Evolutionary conservation across 495 filamentous ascomycete genomes (phyloP), one percentile per base, ranked within the genome.

Genomic region (Recurvomyces mirabilis): DNA sequence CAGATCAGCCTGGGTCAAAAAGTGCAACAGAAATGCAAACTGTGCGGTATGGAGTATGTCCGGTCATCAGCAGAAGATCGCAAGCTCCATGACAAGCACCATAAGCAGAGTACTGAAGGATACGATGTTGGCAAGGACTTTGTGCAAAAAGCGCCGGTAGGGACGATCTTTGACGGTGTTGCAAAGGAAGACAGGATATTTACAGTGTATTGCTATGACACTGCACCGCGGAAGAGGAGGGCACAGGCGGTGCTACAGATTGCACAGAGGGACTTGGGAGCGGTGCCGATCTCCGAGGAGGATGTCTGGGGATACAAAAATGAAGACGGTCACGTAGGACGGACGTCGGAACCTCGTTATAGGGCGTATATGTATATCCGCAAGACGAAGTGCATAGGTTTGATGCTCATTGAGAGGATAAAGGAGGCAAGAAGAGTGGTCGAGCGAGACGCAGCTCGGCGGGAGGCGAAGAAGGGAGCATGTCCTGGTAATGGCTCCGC

Each of bases 41-140:
- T 63, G 1, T 85, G 81, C 56, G 75, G 72, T 0, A 85, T 85
- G 81, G 76, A 79, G 45, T 85, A 84, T 56, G 68, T 80, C 29
- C 72, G 78, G 11, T 81, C 78, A 0, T 74, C 76, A 18, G 63
- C 65, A 30, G 79, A 82, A 51, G 81, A 85, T 49, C 65, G 68
- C 25, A 68, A 68, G 2, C 54, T 83, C 26, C 81, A 85, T 54
- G 75, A 71, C 53, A 79, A 76, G 41, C 83, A 77, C 51, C 82
- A 84, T 59, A 73, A 70, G 29, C 74, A 76, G 66, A 78, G 79
- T 40, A 64, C 71, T 5, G 71, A 72, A 21, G 81, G 81, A 25
- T 69, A 83, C 21, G 76, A 81, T 43, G 61, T 84, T 33, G 70
- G 69, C 22, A 77, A 74, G 57, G 64, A 68, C 4, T 47, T 54